Conservation (phyloP, 768 basidiomycete species). For the Tulasnella sp. region DNA sequence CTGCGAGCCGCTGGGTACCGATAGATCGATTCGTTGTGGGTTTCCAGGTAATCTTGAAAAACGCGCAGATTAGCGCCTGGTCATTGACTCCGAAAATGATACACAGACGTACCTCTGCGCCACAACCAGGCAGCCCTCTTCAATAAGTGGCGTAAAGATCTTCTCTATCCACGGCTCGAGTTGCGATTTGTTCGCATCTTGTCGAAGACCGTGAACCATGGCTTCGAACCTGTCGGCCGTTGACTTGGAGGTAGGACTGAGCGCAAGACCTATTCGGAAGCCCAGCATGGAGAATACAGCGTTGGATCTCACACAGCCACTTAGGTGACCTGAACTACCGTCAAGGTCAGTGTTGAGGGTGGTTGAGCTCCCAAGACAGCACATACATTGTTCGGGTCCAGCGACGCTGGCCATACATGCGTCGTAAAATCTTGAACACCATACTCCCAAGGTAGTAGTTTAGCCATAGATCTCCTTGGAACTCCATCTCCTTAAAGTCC, state of each 20-base stretch:
- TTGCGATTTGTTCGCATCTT: not conserved
- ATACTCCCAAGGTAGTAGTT: not conserved
- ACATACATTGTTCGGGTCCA: not conserved
- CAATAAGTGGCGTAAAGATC: constrained; percentile 8
- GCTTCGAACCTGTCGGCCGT: constrained; percentile 11
- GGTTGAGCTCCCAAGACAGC: not conserved
- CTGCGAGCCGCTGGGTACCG: not conserved
- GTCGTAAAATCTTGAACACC: not conserved
- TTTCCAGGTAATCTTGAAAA: not conserved
- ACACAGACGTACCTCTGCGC: not conserved
- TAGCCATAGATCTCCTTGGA: not conserved
- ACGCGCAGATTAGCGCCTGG: not conserved
- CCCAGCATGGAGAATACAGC: not conserved
- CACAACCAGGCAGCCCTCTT: not conserved
- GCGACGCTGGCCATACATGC: not conserved
- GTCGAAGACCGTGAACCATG: not conserved
- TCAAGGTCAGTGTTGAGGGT: not conserved
- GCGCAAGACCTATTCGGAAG: not conserved
- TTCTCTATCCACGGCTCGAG: constrained; percentile 8
- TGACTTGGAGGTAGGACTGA: not conserved
- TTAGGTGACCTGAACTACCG: not conserved
- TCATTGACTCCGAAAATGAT: too few species aligned
- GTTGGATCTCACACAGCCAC: constrained; percentile 7
- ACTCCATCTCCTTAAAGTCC: not conserved
- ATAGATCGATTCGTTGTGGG: not conserved